Percentiles rank a stretch among this genome's conserved stretches.
phyloP scores from a whole-genome alignment of 2,329 filamentous ascomycete species.

The Calonectria pseudoturangicola region DNA sequence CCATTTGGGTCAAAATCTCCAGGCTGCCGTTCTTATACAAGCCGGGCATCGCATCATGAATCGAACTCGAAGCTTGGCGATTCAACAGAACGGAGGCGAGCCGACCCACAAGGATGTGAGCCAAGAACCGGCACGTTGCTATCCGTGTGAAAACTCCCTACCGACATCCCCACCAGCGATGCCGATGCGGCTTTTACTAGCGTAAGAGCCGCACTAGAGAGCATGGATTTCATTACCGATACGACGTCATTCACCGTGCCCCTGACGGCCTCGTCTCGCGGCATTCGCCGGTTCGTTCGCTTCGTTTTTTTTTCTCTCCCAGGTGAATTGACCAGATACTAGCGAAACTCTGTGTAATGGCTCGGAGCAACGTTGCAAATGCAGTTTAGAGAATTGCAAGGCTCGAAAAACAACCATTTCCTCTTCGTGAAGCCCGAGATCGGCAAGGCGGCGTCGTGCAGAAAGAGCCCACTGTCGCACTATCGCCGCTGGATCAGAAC shows the following conservation, averaged over 20 bases:
- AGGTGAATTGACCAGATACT: constrained; percentile 6
- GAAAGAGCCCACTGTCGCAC: not conserved
- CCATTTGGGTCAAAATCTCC: not conserved
- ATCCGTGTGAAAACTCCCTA: constrained; percentile 16
- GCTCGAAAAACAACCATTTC: not conserved
- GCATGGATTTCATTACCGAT: constrained; percentile 29
- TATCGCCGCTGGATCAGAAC: not conserved
- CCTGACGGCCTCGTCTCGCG: constrained; percentile 4
- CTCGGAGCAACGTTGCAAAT: not conserved
- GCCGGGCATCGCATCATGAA: constrained; percentile 18
- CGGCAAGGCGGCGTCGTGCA: not conserved
- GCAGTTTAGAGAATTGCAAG: not conserved
- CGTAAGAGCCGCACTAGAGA: constrained; percentile 38
- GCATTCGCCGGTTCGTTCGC: not conserved
- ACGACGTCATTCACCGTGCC: constrained; percentile 25
- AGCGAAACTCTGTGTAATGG: constrained; percentile 10
- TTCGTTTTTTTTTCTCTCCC: not conserved
- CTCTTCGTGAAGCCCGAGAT: not conserved
- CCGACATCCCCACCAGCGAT: constrained; percentile 6
- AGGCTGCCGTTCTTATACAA: constrained; percentile 18
- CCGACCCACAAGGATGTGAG: constrained; percentile 20
- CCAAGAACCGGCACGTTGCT: constrained; percentile 23
- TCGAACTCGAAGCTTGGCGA: constrained; percentile 18
- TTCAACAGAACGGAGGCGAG: constrained; percentile 4
- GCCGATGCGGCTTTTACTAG: constrained; percentile 28